phyloP scores from a whole-genome alignment of 441 rosid species.

The Gossypium davidsonii region DNA sequence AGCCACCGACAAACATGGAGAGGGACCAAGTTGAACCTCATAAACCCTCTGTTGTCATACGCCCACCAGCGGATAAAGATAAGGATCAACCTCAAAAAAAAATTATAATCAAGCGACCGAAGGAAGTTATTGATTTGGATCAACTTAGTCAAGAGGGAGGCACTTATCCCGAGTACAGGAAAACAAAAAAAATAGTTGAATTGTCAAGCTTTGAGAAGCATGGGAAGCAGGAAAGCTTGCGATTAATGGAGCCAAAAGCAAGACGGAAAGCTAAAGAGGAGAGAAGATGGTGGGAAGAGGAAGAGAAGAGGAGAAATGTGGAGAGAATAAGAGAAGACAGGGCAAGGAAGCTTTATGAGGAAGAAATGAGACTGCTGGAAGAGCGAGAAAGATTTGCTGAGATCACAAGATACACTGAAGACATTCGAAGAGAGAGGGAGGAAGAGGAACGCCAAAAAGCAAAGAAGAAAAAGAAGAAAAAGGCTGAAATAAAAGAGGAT shows the following conservation, averaged over 20 bases:
- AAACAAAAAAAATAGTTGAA: constrained; percentile 81
- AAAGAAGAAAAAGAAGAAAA: constrained; percentile 71
- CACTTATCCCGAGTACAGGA: constrained; percentile 55
- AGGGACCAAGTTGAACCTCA: constrained; percentile 55
- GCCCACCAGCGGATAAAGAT: constrained; percentile 66
- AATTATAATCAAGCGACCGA: constrained; percentile 70
- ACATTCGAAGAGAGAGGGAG: constrained; percentile 69
- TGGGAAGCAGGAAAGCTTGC: constrained; percentile 35
- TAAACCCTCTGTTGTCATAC: constrained; percentile 65
- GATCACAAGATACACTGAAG: constrained; percentile 66
- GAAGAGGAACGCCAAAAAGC: constrained; percentile 83
- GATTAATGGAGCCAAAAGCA: constrained; percentile 38
- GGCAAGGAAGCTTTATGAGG: constrained; percentile 35
- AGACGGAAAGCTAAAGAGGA: constrained; percentile 60
- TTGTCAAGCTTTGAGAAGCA: constrained; percentile 58
- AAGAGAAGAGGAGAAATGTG: constrained; percentile 52
- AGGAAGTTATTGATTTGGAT: constrained; percentile 69
- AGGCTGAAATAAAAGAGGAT: constrained; percentile 48
- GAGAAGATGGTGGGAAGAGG: constrained; percentile 76
- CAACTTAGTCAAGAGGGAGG: constrained; percentile 68
- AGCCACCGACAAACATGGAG: constrained; percentile 54
- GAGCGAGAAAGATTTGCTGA: constrained; percentile 63
- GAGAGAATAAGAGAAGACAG: constrained; percentile 50
- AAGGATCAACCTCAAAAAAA: constrained; percentile 68
- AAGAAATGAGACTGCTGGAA: constrained; percentile 40